Base-by-base conservation (phyloP, 2,329 filamentous ascomycete species). In the Fusarium siculi region DNA sequence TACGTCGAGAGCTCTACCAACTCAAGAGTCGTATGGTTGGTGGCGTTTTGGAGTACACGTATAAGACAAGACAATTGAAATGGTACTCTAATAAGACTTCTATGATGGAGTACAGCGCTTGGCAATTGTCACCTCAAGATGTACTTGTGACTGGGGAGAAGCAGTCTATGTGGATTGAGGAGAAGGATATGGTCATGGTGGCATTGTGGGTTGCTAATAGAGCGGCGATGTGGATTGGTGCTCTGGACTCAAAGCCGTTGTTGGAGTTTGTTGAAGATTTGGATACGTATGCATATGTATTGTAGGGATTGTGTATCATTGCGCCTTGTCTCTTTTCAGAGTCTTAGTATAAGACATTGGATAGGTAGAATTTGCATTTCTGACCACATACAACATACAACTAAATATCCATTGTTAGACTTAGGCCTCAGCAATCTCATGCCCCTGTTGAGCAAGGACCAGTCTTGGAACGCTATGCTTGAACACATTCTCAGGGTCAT, bases 101-200 rank as follows among this genome's bases (percentile, higher is more conserved):
- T 0, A 53, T 53, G 50, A 0, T 37, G 4, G 23, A 53, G 14
- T 28, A 53, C 12, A 53, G 19, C 3, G 28, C 23, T 1, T 53
- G 50, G 50, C 14, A 28, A 4, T n/a, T 53, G 7, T 9, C 0
- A 0, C 9, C 15, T n/a, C 34, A 28, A 3, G 50, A 39, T 7
- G 10, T 37, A 0, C 9, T 53, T 0, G 2, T 53, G 0, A 7
- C 3, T 0, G 23, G 14, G 1, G 50, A 37, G 23, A 28, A 53
- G 4, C 0, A n/a, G 34, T 53, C 34, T 0, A 28, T 28, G 34
- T 53, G 50, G 34, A 53, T 53, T 7, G 50, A 53, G 50, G 50
- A 53, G 50, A 53, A 53, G 2, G 50, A 53, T 9, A 39, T 39
- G 14, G 50, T n/a, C 0, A 53, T 53, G 14, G 7, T 53, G 2